A percentile compares a stretch with the other conserved stretches of the same genome.
These are phyloP conservation scores for Mycena sanguinolenta DNA, from an alignment of 768 basidiomycete genomes.

Conservation along the genomic window DNA sequence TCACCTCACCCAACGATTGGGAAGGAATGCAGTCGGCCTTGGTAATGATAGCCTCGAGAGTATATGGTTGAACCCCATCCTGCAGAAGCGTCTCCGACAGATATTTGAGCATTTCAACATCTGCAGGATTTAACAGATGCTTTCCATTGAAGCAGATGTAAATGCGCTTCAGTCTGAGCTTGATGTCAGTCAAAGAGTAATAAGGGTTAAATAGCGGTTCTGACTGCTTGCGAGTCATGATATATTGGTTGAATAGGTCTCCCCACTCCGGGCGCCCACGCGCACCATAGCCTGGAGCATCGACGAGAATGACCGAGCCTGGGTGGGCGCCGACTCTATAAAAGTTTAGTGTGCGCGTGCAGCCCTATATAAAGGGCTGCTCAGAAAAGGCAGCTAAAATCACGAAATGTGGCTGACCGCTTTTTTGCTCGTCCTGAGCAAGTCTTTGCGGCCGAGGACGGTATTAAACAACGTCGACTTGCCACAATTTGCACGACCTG, in stretches of 20 bases:
- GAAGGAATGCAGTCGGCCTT: slow-evolving; percentile 71
- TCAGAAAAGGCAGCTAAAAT: neutral
- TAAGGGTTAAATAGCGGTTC: slow-evolving; percentile 40
- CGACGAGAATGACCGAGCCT: slow-evolving; percentile 76
- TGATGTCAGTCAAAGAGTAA: slow-evolving; percentile 15
- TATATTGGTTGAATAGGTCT: slow-evolving; percentile 72
- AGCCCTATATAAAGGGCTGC: slow-evolving; percentile 61
- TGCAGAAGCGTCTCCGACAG: slow-evolving; percentile 59
- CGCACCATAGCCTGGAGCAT: slow-evolving; percentile 85
- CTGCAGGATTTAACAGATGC: slow-evolving; percentile 69
- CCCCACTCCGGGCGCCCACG: slow-evolving; percentile 86
- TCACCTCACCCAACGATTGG: slow-evolving; percentile 46
- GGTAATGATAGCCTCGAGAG: slow-evolving; percentile 80
- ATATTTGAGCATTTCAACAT: slow-evolving; percentile 72
- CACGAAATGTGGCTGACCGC: slow-evolving; percentile 61
- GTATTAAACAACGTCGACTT: slow-evolving; percentile 83
- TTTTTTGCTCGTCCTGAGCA: slow-evolving; percentile 77
- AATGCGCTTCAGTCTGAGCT: slow-evolving; percentile 71
- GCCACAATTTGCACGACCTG: slow-evolving; percentile 84
- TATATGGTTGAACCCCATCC: slow-evolving; percentile 60
- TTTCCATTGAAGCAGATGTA: slow-evolving; percentile 80
- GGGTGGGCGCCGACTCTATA: slow-evolving; percentile 73
- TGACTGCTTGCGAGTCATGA: slow-evolving; percentile 72
- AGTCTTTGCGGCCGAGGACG: slow-evolving; percentile 67
- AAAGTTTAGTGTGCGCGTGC: slow-evolving; percentile 81